These are phyloP conservation scores for Udeniomyces megalosporus DNA, from an alignment of 768 basidiomycete genomes.

Conservation along the genomic window DNA sequence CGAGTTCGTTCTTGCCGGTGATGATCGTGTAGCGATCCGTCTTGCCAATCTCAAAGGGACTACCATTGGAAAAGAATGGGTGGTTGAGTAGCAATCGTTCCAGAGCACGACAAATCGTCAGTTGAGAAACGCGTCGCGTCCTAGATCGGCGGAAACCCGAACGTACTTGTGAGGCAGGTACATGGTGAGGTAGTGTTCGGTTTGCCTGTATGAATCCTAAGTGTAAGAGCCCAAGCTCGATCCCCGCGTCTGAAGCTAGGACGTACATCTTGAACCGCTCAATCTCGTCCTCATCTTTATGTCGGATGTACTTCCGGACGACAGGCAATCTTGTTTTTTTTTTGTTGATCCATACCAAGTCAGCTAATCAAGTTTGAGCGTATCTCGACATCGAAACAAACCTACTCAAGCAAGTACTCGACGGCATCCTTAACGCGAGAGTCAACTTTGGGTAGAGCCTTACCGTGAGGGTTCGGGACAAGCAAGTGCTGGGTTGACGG, in stretches of 20 bases:
- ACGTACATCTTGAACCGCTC: background rate
- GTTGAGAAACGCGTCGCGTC: too few species aligned
- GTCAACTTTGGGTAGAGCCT: background rate
- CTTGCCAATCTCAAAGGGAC: background rate
- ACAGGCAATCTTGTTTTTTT: background rate
- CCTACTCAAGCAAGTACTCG: background rate
- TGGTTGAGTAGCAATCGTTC: background rate
- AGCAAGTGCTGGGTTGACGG: background rate
- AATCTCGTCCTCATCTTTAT: background rate
- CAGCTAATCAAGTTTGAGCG: too few species aligned
- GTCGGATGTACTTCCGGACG: background rate
- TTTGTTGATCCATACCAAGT: too few species aligned
- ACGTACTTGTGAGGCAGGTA: background rate
- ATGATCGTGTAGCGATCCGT: background rate
- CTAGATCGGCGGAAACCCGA: background rate
- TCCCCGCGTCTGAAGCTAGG: background rate
- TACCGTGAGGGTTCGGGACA: background rate
- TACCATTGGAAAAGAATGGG: background rate
- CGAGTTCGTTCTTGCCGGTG: background rate
- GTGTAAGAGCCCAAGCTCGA: too few species aligned
- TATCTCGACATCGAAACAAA: too few species aligned
- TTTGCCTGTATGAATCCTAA: background rate
- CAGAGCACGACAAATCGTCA: too few species aligned
- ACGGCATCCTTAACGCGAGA: background rate
- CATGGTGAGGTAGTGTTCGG: background rate